Base-by-base conservation (phyloP, 495 filamentous ascomycete species). In the Xylaria bambusicola region DNA sequence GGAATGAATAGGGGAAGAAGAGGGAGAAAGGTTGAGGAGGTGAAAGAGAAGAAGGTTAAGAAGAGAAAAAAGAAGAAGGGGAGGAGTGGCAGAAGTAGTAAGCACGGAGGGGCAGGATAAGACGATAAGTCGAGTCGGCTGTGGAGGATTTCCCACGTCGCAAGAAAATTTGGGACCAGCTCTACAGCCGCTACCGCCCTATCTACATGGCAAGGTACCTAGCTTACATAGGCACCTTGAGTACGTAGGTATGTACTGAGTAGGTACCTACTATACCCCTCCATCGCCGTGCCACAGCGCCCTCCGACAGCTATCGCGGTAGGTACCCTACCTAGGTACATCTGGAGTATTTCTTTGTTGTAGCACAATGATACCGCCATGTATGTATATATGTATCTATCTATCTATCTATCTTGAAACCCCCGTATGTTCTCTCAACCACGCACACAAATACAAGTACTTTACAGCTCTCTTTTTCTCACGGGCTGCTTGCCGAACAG, bases 31-130 rank as follows among this genome's bases (percentile, higher is more conserved):
- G 17, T 36, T 44, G 50, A 46, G 38, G 47, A 21, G 29, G 42
- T 57, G 8, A 38, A 40, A 40, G 35, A 44, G 46, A 51, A 44
- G 38, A 21, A 26, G 26, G 17, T 44, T 51, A 50, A 31, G 33
- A 15, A 41, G 33, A n/a, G 21, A 33, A 44, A 52, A 36, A 27
- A 66, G 47, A 29, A 42, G 49, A 56, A 35, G 31, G 56, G 36
- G 27, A 60, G 29, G 29, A 33, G 29, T 10, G 29, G 5, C 24
- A 12, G 24, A 59, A 61, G 53, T 56, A 46, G 58, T 50, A 46
- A 62, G 63, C 52, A 46, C 40, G 59, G 63, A 56, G 47, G 56
- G 64, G 50, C 45, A 56, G 52, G 40, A 62, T 50, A 57, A 51
- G 53, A 57, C 36, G 35, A 47, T 42, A 59, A 48, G 45, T 27